Percentiles rank a stretch among this genome's conserved stretches.
phyloP scores from a whole-genome alignment of 2,329 filamentous ascomycete species.

The Domatiomyces catenatus region DNA sequence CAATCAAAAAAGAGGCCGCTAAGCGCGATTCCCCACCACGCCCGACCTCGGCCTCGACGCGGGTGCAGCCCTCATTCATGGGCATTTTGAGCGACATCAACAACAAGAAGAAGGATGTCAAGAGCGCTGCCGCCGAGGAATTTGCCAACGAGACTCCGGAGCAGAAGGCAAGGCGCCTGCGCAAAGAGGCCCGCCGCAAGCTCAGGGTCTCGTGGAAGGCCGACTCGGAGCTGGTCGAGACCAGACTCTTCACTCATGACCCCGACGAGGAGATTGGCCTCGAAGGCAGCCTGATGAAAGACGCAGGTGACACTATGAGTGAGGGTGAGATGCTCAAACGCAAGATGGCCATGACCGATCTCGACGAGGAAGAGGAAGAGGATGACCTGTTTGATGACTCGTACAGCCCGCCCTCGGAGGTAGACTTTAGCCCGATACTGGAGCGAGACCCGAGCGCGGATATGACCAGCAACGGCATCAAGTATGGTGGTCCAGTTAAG shows the following conservation, averaged over 20 bases:
- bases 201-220: conserved; percentile 47
- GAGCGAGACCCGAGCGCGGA: conserved; percentile 13
- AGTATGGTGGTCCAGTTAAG: conserved; percentile 27
- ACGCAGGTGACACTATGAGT: conserved; percentile 44
- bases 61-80: conserved; percentile 33
- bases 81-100: conserved; percentile 35
- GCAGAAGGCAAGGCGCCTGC: conserved; percentile 41
- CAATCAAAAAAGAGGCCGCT: conserved; percentile 20
- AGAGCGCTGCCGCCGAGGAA: conserved; percentile 37
- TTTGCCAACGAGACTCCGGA: conserved; percentile 43
- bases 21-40: conserved; percentile 23
- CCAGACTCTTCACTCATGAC: conserved; percentile 46
- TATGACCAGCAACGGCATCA: conserved; percentile 23
- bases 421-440: conserved; percentile 26
- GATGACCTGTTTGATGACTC: conserved; percentile 27
- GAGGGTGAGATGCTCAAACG: conserved; percentile 38
- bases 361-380: conserved; percentile 45
- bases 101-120: conserved; percentile 40
- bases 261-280: conserved; percentile 47
- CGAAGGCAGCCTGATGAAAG: conserved; percentile 41
- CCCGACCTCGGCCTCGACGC: conserved; percentile 16
- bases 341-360: conserved; percentile 37
- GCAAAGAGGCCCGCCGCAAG: conserved; percentile 46
- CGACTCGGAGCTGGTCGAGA: conserved; percentile 40
- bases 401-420: conserved; percentile 22